Percentiles rank a stretch among this genome's conserved stretches.
phyloP scores from a whole-genome alignment of 1,139 yeast genomes.

The Saccharomyces pastorianus region DNA sequence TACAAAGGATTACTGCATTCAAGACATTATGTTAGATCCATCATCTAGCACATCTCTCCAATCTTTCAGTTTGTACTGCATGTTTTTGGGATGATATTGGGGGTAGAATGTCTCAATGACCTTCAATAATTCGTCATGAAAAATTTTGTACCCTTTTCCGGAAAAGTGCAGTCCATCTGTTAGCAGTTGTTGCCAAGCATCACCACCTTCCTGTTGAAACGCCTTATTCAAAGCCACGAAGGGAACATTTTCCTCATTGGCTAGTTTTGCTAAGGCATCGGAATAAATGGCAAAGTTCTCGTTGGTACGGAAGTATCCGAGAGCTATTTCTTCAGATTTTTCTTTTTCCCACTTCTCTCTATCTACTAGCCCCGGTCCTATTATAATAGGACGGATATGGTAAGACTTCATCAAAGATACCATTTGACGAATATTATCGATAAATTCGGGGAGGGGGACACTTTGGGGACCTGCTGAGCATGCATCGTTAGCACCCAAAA shows the following conservation, averaged over 20 bases:
- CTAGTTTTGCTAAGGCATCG: slow-evolving; percentile 42
- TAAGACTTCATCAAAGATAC: slow-evolving; percentile 35
- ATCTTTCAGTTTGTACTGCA: slow-evolving; percentile 33
- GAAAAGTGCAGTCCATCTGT: slow-evolving; percentile 65
- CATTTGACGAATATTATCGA: slow-evolving; percentile 40
- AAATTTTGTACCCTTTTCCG: slow-evolving; percentile 49
- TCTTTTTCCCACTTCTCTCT: slow-evolving; percentile 32
- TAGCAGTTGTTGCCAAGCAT: slow-evolving; percentile 30
- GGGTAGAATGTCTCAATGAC: slow-evolving; percentile 41
- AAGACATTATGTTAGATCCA: neutral
- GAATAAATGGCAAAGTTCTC: slow-evolving; percentile 42
- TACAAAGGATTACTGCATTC: neutral
- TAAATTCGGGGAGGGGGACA: slow-evolving; percentile 44
- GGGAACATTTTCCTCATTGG: slow-evolving; percentile 40
- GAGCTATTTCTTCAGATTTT: slow-evolving; percentile 27
- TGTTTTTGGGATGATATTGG: slow-evolving; percentile 36
- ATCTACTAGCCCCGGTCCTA: slow-evolving; percentile 62
- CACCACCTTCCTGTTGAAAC: slow-evolving; percentile 30
- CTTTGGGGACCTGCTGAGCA: slow-evolving; percentile 42
- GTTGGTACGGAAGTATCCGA: slow-evolving; percentile 36
- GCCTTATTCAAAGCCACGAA: slow-evolving; percentile 47
- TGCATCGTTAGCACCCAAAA: slow-evolving; percentile 76
- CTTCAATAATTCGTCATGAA: slow-evolving; percentile 38
- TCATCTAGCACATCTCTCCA: slow-evolving; percentile 33
- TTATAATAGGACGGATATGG: slow-evolving; percentile 43